Base-by-base conservation (phyloP, 768 basidiomycete genomes). In the Tylopilus intermedius region DNA sequence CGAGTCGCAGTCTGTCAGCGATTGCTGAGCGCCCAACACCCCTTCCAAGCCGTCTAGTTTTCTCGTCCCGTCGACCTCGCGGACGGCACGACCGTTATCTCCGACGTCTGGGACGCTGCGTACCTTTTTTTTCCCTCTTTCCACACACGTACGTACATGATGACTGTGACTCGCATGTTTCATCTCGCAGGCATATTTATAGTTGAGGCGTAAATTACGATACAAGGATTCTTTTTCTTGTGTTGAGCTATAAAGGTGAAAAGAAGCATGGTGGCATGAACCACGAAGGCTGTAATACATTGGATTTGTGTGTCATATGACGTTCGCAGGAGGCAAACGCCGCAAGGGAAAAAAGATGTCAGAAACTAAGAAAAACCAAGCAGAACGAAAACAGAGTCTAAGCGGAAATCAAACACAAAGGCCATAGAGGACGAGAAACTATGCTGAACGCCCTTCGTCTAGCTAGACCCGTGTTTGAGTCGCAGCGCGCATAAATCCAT, bases 141-240 rank as follows among this genome's bases (percentile, higher is more conserved):
- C 30, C 30, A 5, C 35, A 15, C 14, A 14, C 5, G 33, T 37
- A 37, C 6, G 14, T 37, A 37, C 6, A 33, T 11, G 13, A 15
- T 15, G 11, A 33, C 15, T 14, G 5, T 37, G n/a, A 11, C 21
- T 22, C 39, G 39, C 21, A 40, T 10, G 39, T 40, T 22, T 11
- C n/a, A 11, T 22, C 29, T 43, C 50, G 55, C 51, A 51, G 58
- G 29, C 22, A 55, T 63, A 63, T 65, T 65, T 63, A 67, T 67
- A 67, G 66, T 67, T 67, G 63, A 67, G 62, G 48, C 51, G 59
- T 67, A 67, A 57, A 54, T 60, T 70, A 68, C 64, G 64, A 56
- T 67, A 67, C 66, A 69, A 18, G 46, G 33, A 10, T 30, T 37
- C 26, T 26, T 37, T 47, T 58, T 30, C 30, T 54, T 56, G 50